Percentiles rank a stretch among this genome's conserved stretches.
These are phyloP conservation scores for Pseudophaeomoniella oleicola DNA, from an alignment of 2,329 filamentous ascomycete species.

Conservation along the genomic window DNA sequence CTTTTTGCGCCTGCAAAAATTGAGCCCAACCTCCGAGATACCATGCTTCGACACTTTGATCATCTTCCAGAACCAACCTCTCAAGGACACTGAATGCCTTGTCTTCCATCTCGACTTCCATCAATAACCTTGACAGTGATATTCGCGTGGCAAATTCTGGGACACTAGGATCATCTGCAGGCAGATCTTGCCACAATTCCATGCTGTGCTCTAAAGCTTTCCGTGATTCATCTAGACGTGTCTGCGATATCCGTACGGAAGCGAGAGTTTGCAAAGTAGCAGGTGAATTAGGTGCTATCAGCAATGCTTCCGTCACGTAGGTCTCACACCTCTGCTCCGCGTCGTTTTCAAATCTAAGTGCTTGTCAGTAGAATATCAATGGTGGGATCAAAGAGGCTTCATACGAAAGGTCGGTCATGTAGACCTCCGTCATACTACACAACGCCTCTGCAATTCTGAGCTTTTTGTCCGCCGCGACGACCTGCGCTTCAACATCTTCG, in stretches of 20 bases:
- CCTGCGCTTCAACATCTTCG: conserved; percentile 18
- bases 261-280: conserved; percentile 94
- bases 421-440: conserved; percentile 88
- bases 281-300: conserved; percentile 65
- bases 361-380: conserved; percentile 1
- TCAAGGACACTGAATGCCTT: conserved; percentile 78
- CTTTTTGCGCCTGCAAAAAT: conserved; percentile 46
- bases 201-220: conserved; percentile 67
- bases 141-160: conserved; percentile 81
- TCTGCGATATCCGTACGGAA: conserved; percentile 83
- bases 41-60: conserved; percentile 89
- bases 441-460: conserved; percentile 82
- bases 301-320: conserved; percentile 77
- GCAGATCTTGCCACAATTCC: conserved; percentile 66
- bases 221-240: conserved; percentile 61
- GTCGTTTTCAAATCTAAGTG: conserved; percentile 57
- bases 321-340: conserved; percentile 79
- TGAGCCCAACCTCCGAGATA: conserved; percentile 93
- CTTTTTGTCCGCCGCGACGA: conserved; percentile 48
- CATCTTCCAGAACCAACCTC: conserved; percentile 72
- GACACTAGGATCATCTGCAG: conserved; percentile 54
- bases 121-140: conserved; percentile 67
- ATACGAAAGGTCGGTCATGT: conserved; percentile 94
- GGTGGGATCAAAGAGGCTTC: conserved; percentile 12
- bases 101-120: conserved; percentile 78